Percentiles rank a stretch among this genome's conserved stretches.
Evolutionary conservation across 73 alveolate genomes (phyloP).

Genomic region (Stentor coeruleus): DNA sequence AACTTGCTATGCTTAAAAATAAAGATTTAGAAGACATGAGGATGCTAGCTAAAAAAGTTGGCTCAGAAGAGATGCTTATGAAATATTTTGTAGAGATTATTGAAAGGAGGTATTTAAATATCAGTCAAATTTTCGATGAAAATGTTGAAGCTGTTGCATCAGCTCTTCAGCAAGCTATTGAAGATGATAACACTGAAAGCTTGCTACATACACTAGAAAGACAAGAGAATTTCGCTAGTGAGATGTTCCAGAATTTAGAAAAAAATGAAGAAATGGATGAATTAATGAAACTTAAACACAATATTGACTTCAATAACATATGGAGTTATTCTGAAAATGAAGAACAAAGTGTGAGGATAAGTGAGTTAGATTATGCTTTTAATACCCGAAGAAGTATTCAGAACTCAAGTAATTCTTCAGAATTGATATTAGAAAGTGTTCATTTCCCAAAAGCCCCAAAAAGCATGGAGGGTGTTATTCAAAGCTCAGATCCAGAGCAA

Average conservation of each 20-base stretch:
- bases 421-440: too few species aligned
- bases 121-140: constrained; percentile 6
- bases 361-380: background rate
- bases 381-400: background rate
- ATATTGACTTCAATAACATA: background rate
- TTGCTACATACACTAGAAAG: background rate
- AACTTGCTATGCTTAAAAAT: background rate
- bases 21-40: constrained; percentile 14
- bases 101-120: background rate
- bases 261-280: background rate
- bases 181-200: background rate
- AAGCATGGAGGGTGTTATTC: too few species aligned
- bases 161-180: background rate
- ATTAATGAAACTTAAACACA: background rate
- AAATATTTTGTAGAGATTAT: background rate
- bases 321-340: background rate
- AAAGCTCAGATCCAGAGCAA: background rate
- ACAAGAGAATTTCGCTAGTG: background rate
- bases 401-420: too few species aligned
- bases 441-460: too few species aligned
- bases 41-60: background rate
- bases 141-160: constrained; percentile 13
- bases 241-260: background rate
- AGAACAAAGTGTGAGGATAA: background rate
- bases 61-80: background rate